Evolutionary conservation across 2,329 filamentous ascomycete species (phyloP).

Genomic region (Elsinoe necatrix): DNA sequence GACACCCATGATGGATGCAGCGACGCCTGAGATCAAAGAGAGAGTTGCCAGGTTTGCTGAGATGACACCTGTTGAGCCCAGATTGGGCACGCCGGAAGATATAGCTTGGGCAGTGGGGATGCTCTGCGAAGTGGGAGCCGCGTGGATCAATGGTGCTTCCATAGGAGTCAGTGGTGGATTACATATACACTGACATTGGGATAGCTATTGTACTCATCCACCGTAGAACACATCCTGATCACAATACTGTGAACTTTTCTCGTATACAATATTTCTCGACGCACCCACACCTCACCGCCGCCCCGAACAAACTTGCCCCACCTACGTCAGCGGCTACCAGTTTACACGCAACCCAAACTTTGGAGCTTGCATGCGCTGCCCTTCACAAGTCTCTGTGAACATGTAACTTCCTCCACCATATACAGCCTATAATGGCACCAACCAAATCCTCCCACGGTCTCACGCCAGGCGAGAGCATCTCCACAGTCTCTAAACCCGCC

Average conservation of each 20-base stretch:
- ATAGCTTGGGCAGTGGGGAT: constrained; percentile 41
- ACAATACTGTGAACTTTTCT: no score
- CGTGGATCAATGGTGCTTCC: constrained; percentile 41
- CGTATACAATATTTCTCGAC: no score
- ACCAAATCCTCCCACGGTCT: not conserved
- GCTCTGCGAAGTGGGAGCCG: constrained; percentile 36
- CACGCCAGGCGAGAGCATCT: not conserved
- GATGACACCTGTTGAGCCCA: constrained; percentile 34
- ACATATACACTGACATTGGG: not conserved
- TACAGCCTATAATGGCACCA: not conserved
- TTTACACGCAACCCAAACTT: not conserved
- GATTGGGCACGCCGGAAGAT: constrained; percentile 39
- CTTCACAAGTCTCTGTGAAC: not conserved
- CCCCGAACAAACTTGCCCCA: not conserved
- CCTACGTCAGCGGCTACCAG: not conserved
- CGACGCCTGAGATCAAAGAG: constrained; percentile 35
- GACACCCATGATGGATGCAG: constrained; percentile 26
- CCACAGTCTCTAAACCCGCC: not conserved
- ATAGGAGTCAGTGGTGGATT: not conserved
- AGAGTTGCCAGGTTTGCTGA: constrained; percentile 36
- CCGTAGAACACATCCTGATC: no score
- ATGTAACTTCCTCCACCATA: not conserved
- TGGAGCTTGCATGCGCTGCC: not conserved
- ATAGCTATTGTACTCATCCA: not conserved
- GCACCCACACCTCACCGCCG: not conserved